A percentile compares a stretch with the other conserved stretches of the same genome.
phyloP scores from a whole-genome alignment of 176 grass and related monocot genomes.

The Pontederia crassipes region DNA sequence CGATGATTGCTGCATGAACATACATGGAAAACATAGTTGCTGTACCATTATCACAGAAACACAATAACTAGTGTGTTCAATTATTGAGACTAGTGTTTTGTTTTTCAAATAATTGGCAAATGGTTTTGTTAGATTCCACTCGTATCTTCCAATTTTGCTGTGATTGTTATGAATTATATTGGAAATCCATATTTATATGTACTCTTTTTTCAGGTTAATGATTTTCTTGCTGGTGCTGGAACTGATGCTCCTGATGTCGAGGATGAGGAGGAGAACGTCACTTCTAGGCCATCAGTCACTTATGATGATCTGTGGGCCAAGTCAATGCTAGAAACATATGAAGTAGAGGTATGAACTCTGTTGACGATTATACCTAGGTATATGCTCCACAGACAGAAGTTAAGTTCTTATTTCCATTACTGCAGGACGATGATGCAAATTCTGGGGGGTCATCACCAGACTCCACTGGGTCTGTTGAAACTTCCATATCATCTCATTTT shows the following conservation, averaged over 20 bases:
- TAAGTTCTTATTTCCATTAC: constrained; percentile 10
- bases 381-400: constrained; percentile 3
- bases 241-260: constrained; percentile 99
- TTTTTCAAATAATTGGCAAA: too few species aligned
- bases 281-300: constrained; percentile 80
- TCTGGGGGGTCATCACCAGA: constrained; percentile 91
- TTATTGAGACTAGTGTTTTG: too few species aligned
- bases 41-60: too few species aligned
- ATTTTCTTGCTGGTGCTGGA: constrained; percentile 98
- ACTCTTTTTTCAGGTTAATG: constrained; percentile 64
- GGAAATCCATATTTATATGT: background rate
- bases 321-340: constrained; percentile 88
- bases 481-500: constrained; percentile 97
- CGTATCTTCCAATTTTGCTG: background rate
- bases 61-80: too few species aligned
- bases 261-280: constrained; percentile 67
- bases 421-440: constrained; percentile 93
- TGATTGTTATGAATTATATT: background rate
- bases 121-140: background rate
- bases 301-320: constrained; percentile 99
- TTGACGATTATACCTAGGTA: constrained; percentile 15
- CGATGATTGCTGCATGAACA: too few species aligned
- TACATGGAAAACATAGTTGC: too few species aligned
- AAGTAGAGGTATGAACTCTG: constrained; percentile 47
- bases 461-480: constrained; percentile 92